Evolutionary conservation across 345 rosid genomes (phyloP).

Genomic region (Acer negundo): DNA sequence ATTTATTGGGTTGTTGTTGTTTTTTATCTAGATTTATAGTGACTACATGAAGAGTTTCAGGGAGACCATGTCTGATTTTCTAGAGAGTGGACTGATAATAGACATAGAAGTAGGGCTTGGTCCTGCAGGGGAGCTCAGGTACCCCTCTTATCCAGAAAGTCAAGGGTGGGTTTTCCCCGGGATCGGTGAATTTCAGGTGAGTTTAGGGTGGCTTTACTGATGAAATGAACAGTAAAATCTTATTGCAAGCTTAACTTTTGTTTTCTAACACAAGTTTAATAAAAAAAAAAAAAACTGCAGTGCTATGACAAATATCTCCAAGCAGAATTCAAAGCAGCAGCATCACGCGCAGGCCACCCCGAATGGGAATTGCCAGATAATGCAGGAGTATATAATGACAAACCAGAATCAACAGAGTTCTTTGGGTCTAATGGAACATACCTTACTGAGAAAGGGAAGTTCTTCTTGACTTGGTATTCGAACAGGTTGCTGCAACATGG

Average conservation of each 20-base stretch:
- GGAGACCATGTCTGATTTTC: slow-evolving; percentile 60
- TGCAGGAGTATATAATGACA: slow-evolving; percentile 71
- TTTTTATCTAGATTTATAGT: slow-evolving; percentile 58
- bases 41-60: slow-evolving; percentile 84
- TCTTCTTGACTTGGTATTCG: slow-evolving; percentile 83
- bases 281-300: slow-evolving; percentile 29
- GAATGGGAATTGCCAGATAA: slow-evolving; percentile 78
- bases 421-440: slow-evolving; percentile 63
- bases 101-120: slow-evolving; percentile 91
- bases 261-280: slow-evolving; percentile 15
- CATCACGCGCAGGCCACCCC: slow-evolving; percentile 62
- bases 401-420: slow-evolving; percentile 60
- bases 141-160: slow-evolving; percentile 72
- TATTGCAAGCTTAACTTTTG: not conserved
- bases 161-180: slow-evolving; percentile 90
- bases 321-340: slow-evolving; percentile 70
- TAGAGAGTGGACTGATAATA: slow-evolving; percentile 59
- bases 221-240: not conserved
- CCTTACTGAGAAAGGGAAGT: slow-evolving; percentile 57
- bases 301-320: slow-evolving; percentile 70
- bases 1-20: not conserved
- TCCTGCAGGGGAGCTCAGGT: slow-evolving; percentile 90
- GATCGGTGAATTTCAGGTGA: slow-evolving; percentile 84
- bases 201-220: slow-evolving; percentile 11
- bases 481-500: slow-evolving; percentile 71